Conservation (phyloP, 352 stramenopile genomes). For the Pseudoperonospora humuli region DNA sequence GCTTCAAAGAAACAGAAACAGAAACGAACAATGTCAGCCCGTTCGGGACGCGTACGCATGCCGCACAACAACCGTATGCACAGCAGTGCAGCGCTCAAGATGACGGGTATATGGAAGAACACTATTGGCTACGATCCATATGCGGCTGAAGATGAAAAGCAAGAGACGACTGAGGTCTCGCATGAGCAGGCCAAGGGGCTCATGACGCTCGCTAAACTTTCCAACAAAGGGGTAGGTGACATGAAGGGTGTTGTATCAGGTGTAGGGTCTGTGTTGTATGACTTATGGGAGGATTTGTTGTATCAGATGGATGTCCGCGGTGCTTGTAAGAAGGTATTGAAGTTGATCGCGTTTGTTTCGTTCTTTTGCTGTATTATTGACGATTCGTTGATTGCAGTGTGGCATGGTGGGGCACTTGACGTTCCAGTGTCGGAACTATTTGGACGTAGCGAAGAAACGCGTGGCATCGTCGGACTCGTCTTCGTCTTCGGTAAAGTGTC, state of each 20-base stretch:
- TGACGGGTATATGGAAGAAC: slow-evolving; percentile 95
- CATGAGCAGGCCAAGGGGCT: slow-evolving; percentile 89
- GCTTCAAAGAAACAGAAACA: not conserved
- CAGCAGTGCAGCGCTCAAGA: slow-evolving; percentile 90
- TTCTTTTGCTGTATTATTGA: not conserved
- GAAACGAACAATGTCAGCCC: slow-evolving; percentile 67
- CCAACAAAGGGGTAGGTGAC: slow-evolving; percentile 84
- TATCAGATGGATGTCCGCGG: slow-evolving; percentile 62
- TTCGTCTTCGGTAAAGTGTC: slow-evolving; percentile 29
- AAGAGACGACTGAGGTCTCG: slow-evolving; percentile 55
- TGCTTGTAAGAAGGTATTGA: slow-evolving; percentile 74
- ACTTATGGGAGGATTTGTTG: not conserved
- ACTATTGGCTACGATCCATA: slow-evolving; percentile 96
- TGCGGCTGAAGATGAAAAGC: slow-evolving; percentile 56
- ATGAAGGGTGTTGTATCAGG: not conserved
- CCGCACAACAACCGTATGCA: slow-evolving; percentile 97
- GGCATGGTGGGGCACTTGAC: slow-evolving; percentile 88
- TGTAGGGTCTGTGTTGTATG: not conserved
- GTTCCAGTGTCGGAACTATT: slow-evolving; percentile 86
- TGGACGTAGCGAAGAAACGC: slow-evolving; percentile 37
- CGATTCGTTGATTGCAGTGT: slow-evolving; percentile 34
- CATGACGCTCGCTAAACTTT: slow-evolving; percentile 91
- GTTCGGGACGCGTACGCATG: slow-evolving; percentile 88
- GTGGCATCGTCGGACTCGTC: slow-evolving; percentile 25
- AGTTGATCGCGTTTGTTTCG: not conserved